phyloP scores from a whole-genome alignment of 768 basidiomycete genomes.

The Myochromella boudieri region DNA sequence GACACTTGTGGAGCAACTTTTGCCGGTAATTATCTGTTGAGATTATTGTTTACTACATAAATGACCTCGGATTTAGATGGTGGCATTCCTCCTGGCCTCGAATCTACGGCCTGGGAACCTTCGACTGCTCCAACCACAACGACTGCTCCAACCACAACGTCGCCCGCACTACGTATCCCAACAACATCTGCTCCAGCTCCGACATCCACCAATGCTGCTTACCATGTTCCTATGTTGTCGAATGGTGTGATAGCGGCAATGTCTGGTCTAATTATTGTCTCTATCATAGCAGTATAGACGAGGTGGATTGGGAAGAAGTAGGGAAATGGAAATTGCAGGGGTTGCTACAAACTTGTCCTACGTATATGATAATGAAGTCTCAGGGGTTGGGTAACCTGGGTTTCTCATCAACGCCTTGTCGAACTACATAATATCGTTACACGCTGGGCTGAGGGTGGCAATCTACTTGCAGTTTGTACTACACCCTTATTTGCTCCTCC shows the following conservation, averaged over 20 bases:
- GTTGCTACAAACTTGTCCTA: neutral
- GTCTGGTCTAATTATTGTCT: slow-evolving; percentile 9
- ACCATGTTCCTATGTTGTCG: slow-evolving; percentile 3
- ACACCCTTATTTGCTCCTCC: too few relatives aligned
- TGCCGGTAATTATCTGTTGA: slow-evolving; percentile 29
- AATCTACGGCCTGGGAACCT: slow-evolving; percentile 10
- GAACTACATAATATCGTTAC: too few relatives aligned
- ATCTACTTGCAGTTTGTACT: too few relatives aligned
- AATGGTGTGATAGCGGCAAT: slow-evolving; percentile 7
- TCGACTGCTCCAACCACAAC: slow-evolving; percentile 2
- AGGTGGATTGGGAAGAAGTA: neutral
- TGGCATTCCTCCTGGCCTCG: slow-evolving; percentile 21
- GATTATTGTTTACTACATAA: neutral
- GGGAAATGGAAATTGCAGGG: neutral
- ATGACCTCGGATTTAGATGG: slow-evolving; percentile 13
- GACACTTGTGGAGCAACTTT: slow-evolving; percentile 42
- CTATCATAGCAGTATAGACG: slow-evolving; percentile 3
- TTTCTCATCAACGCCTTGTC: neutral
- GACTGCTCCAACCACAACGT: slow-evolving; percentile 1
- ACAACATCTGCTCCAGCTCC: slow-evolving; percentile 4
- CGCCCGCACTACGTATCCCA: slow-evolving; percentile 4
- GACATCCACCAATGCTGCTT: slow-evolving; percentile 9
- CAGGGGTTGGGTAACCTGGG: slow-evolving; percentile 16
- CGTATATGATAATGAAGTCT: slow-evolving; percentile 2
- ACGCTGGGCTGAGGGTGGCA: too few relatives aligned